These are phyloP conservation scores for Mrakia gelida DNA, from an alignment of 768 basidiomycete species.

Conservation along the genomic window DNA sequence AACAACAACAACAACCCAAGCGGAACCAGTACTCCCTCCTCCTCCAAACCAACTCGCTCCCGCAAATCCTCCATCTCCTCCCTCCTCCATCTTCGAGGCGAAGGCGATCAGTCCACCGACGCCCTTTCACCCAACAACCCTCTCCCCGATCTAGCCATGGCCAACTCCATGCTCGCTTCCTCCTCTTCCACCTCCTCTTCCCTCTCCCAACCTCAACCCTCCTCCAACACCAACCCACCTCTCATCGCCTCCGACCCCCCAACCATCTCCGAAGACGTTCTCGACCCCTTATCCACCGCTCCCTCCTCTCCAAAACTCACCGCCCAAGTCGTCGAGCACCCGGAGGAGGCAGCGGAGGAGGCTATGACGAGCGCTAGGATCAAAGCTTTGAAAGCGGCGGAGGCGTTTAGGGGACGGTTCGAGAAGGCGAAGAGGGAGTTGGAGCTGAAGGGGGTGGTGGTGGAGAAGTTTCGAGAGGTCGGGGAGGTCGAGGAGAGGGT, in stretches of 20 bases:
- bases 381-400: conserved; percentile 21
- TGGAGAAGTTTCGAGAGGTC: conserved; percentile 27
- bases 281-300: conserved; percentile 1
- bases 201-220: neutral
- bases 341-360: conserved; percentile 22
- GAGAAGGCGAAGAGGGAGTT: conserved; percentile 13
- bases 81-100: conserved; percentile 4
- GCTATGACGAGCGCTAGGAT: conserved; percentile 21
- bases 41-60: conserved; percentile 7
- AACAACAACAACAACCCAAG: neutral
- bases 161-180: conserved; percentile 8
- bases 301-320: conserved; percentile 26
- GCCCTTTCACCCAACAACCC: conserved; percentile 25
- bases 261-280: conserved; percentile 19
- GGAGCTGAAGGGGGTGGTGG: conserved; percentile 14
- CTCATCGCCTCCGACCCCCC: neutral
- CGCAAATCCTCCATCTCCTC: conserved; percentile 4
- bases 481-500: conserved; percentile 14
- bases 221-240: neutral
- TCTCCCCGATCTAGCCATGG: conserved; percentile 3
- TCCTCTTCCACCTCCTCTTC: neutral
- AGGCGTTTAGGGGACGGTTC: conserved; percentile 27
- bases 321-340: conserved; percentile 8
- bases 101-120: conserved; percentile 4
- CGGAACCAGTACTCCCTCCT: neutral